Base-by-base conservation (phyloP, 2,329 filamentous ascomycete genomes). In the Tolypocladium album region DNA sequence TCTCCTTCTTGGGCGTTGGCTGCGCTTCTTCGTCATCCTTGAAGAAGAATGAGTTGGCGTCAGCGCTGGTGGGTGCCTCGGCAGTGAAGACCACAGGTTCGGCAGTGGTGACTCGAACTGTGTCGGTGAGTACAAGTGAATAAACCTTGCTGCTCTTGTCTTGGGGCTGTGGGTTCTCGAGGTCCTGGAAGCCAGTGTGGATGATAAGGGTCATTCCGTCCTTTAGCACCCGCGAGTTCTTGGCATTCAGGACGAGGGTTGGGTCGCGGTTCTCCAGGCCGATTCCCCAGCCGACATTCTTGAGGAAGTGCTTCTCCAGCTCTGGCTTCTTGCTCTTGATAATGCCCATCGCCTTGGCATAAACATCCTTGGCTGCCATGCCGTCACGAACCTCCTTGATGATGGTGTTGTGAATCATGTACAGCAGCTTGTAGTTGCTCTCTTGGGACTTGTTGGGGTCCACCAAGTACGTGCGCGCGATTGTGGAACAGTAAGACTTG, bases 1-100 rank as follows among this genome's bases (percentile, higher is more conserved):
- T 95, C 67, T 92, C 87, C 75, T 95, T 95, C 66, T 94, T 95
- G n/a, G 90, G 89, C 12, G 89, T 83, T 39, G 90, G 89, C 72
- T 91, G 87, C 64, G 90, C 85, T 66, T 95, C 90, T 70, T 96
- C 91, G 62, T 96, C 92, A 66, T 97, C 93, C 71, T 96, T 96
- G 80, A 99, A 99, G 77, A 97, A 97, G 79, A 99, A 99, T 0
- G 93, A 96, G 45, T 93, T 93, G 4, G 92, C 92, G 68, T 97
- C 94, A 61, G 96, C 85, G 69, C 96, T 93, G 36, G 90, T 89
- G 2, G 92, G 87, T 0, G 93, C 92, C 70, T 97, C 92, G 61
- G 91, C 92, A 22, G 94, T 99, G 76, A 99, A 97, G 36, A 97
- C 86, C 39, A 92, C 88, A 0, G 88, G 84, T 57, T 96, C 91